phyloP scores from a whole-genome alignment of 106 monocot species.

The Allium cepa region DNA sequence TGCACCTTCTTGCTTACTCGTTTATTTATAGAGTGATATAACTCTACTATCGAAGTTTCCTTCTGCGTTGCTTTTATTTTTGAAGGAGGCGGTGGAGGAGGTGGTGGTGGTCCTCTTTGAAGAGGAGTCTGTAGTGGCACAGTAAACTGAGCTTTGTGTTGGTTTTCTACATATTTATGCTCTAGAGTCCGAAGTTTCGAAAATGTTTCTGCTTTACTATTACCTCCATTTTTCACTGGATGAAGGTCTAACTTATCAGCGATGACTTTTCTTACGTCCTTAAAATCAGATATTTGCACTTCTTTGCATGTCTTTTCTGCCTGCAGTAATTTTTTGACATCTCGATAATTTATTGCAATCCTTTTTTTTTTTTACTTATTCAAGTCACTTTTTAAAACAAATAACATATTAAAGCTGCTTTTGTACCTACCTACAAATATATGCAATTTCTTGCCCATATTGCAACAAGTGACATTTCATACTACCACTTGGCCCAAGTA shows the following conservation, averaged over 20 bases:
- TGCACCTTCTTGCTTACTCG: constrained; percentile 27
- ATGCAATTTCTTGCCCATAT: no score
- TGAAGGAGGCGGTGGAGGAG: constrained; percentile 21
- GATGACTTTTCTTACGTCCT: constrained; percentile 13
- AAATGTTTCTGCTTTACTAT: not conserved
- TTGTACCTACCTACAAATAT: no score
- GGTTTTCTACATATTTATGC: not conserved
- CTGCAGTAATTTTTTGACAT: constrained; percentile 12
- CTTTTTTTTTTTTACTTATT: not conserved
- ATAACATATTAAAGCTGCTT: not conserved
- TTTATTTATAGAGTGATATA: constrained; percentile 44
- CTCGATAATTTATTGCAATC: not conserved
- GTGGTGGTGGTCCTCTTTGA: constrained; percentile 1
- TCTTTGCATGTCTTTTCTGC: constrained; percentile 3
- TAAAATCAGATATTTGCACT: constrained; percentile 10
- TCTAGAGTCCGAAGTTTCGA: not conserved
- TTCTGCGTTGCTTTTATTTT: constrained; percentile 34
- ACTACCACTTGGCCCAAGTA: no score
- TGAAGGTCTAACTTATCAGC: constrained; percentile 20
- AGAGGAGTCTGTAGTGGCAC: constrained; percentile 14
- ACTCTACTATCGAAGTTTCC: constrained; percentile 53
- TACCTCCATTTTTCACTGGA: not conserved
- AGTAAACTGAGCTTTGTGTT: constrained; percentile 1
- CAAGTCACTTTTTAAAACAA: not conserved
- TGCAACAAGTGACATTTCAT: no score